These are phyloP conservation scores for Lojkania enalia DNA, from an alignment of 2,329 filamentous ascomycete genomes.

Conservation along the genomic window DNA sequence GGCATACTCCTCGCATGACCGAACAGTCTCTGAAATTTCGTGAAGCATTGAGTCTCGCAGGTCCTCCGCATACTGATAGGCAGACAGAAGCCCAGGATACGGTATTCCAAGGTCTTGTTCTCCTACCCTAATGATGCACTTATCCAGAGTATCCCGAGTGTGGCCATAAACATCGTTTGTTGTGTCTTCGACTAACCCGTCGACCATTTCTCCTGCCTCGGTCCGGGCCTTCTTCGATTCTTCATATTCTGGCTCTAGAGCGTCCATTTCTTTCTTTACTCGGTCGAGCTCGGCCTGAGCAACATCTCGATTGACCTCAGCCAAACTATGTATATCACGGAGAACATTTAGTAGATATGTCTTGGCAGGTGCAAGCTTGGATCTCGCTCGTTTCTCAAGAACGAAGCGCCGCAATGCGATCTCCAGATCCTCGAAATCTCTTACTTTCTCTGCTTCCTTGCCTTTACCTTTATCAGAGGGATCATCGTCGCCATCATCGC, in stretches of 20 bases:
- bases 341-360: conserved; percentile 95
- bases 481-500: conserved; percentile 48
- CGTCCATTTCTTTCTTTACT: conserved; percentile 76
- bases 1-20: conserved; percentile 82
- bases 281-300: conserved; percentile 83
- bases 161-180: conserved; percentile 85
- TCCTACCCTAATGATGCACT: conserved; percentile 76
- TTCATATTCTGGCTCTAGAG: conserved; percentile 84
- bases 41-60: conserved; percentile 90
- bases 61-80: conserved; percentile 91
- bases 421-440: conserved; percentile 89
- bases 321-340: conserved; percentile 80
- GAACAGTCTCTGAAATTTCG: conserved; percentile 78
- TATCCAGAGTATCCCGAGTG: conserved; percentile 73
- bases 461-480: conserved; percentile 70
- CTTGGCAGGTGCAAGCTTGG: conserved; percentile 92
- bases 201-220: conserved; percentile 80
- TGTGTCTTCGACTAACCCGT: conserved; percentile 79
- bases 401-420: conserved; percentile 89
- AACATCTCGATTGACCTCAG: conserved; percentile 83
- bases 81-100: conserved; percentile 83
- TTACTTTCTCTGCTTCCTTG: conserved; percentile 73
- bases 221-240: conserved; percentile 77
- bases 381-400: conserved; percentile 90
- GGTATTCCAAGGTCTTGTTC: conserved; percentile 77